These are phyloP conservation scores for Bisporella sp. DNA, from an alignment of 2,329 filamentous ascomycete genomes.

Conservation along the genomic window DNA sequence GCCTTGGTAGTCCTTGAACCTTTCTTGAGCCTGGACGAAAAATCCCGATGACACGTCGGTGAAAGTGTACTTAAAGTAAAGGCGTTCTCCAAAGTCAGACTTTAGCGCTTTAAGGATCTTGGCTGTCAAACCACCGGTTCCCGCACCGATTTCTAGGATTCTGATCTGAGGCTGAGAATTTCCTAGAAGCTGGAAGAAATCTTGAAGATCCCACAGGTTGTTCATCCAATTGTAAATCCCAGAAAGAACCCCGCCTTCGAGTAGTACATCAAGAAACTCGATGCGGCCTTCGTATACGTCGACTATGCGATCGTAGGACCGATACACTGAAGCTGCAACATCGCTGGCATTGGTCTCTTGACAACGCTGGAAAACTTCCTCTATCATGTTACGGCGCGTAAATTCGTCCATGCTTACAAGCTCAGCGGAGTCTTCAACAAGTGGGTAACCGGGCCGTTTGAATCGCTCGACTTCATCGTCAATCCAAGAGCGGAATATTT, in stretches of 20 bases:
- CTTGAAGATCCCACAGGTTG: background rate
- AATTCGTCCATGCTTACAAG: background rate
- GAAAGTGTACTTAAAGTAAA: conserved; percentile 22
- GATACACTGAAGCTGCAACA: background rate
- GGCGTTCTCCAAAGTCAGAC: background rate
- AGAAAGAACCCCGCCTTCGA: conserved; percentile 1
- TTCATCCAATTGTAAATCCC: conserved; percentile 7
- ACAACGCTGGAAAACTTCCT: background rate
- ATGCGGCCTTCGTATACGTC: background rate
- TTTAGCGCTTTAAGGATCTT: conserved; percentile 5
- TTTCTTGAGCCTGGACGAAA: conserved; percentile 25
- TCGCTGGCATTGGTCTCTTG: background rate
- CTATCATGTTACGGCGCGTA: background rate
- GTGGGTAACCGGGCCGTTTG: background rate
- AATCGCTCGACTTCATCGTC: background rate
- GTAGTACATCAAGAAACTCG: background rate
- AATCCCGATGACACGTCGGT: conserved; percentile 27
- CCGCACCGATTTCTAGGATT: conserved; percentile 20
- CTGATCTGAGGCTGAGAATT: conserved; percentile 14
- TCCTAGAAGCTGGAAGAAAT: conserved; percentile 6
- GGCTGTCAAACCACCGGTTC: conserved; percentile 12
- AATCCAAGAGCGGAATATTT: background rate
- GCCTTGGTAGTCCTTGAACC: conserved; percentile 22
- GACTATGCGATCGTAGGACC: background rate
- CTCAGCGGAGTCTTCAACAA: background rate